Evolutionary conservation across 139 green algal genomes (phyloP).

Genomic region (Chlamydomonas schloesseri): DNA sequence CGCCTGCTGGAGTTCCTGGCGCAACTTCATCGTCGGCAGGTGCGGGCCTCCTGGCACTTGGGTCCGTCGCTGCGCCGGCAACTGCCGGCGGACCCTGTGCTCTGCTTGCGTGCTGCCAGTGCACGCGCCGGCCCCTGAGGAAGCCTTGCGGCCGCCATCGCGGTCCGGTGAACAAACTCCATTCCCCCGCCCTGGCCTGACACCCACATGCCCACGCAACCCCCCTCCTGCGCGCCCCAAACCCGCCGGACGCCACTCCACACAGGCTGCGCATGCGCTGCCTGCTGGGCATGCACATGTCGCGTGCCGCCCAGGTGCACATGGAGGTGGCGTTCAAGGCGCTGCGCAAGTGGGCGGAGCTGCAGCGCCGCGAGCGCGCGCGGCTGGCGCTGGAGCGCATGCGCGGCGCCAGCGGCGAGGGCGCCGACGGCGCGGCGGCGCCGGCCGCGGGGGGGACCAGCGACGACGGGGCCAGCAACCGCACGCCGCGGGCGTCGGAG

Average conservation of each 20-base stretch:
- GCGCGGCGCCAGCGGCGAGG: neutral
- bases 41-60: neutral
- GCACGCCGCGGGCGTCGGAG: too few relatives aligned
- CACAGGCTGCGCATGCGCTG: constrained; percentile 46
- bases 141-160: too few relatives aligned
- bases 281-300: constrained; percentile 48
- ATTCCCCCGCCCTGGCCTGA: too few relatives aligned
- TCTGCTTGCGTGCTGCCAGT: too few relatives aligned
- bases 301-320: neutral
- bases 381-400: neutral
- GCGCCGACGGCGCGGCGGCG: neutral
- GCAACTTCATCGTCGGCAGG: constrained; percentile 35
- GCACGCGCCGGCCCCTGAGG: too few relatives aligned
- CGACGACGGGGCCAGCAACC: too few relatives aligned
- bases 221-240: too few relatives aligned
- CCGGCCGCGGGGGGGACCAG: neutral
- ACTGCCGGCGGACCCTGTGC: too few relatives aligned
- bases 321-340: constrained; percentile 46
- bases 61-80: too few relatives aligned
- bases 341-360: constrained; percentile 28
- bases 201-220: too few relatives aligned
- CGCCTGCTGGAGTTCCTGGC: constrained; percentile 46
- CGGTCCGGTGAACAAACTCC: too few relatives aligned
- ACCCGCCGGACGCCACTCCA: neutral
- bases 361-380: constrained; percentile 5